phyloP scores from a whole-genome alignment of 1,284 basidiomycete genomes.

The Tremellales sp. region DNA sequence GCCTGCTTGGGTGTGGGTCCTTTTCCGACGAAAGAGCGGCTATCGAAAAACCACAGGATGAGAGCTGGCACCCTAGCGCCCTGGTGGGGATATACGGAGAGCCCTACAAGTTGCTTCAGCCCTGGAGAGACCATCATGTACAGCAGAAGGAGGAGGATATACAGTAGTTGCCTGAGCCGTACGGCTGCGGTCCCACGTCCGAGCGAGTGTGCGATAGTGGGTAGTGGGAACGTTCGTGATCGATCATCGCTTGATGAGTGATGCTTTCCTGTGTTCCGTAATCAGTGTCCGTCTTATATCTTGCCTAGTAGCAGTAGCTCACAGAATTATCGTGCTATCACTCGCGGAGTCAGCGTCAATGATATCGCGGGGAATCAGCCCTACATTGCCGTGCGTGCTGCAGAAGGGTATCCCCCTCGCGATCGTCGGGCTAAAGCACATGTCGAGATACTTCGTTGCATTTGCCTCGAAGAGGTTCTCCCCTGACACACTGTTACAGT shows the following conservation, averaged over 20 bases:
- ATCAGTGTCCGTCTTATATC: not conserved
- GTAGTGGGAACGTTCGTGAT: slow-evolving; percentile 12
- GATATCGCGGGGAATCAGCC: not conserved
- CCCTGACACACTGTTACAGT: slow-evolving; percentile 1
- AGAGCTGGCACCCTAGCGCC: slow-evolving; percentile 8
- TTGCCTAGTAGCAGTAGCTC: not conserved
- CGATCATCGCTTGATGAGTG: slow-evolving; percentile 15
- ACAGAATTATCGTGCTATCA: slow-evolving; percentile 19
- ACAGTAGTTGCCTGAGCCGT: slow-evolving; percentile 21
- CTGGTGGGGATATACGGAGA: slow-evolving; percentile 16
- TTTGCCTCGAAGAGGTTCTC: slow-evolving; percentile 24
- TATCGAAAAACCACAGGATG: slow-evolving; percentile 27
- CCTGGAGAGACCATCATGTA: not conserved
- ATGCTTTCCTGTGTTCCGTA: slow-evolving; percentile 9
- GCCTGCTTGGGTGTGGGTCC: slow-evolving; percentile 4
- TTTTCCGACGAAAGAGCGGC: slow-evolving; percentile 13
- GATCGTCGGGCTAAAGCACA: slow-evolving; percentile 13
- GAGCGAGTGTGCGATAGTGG: slow-evolving; percentile 15
- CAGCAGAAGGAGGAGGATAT: not conserved
- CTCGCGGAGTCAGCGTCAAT: not conserved
- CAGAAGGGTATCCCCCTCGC: slow-evolving; percentile 15
- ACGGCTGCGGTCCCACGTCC: slow-evolving; percentile 15
- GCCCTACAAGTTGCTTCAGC: not conserved
- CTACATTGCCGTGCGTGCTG: slow-evolving; percentile 15
- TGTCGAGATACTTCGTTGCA: slow-evolving; percentile 16